Evolutionary conservation across 495 filamentous ascomycete genomes (phyloP).

Genomic region (Hypoxylon subgilvum): DNA sequence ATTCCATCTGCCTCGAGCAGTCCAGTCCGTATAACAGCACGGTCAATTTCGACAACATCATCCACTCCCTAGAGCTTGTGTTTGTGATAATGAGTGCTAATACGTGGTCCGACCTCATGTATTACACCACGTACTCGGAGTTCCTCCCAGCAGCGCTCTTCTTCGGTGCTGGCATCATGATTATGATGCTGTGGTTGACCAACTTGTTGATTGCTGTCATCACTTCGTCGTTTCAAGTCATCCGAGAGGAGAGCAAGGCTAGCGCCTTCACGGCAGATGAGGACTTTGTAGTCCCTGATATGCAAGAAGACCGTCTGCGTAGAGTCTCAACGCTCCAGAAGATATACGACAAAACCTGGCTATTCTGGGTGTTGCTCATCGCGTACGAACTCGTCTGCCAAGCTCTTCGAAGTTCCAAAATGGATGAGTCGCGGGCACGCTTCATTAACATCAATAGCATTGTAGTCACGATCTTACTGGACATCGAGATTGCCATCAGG

Average conservation of each 20-base stretch:
- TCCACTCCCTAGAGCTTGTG: constrained; percentile 90
- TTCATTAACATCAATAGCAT: constrained; percentile 71
- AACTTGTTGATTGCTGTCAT: constrained; percentile 98
- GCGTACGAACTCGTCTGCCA: constrained; percentile 76
- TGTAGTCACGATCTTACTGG: constrained; percentile 77
- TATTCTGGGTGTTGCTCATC: constrained; percentile 84
- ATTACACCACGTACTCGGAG: constrained; percentile 88
- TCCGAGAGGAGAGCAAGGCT: constrained; percentile 91
- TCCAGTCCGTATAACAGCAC: constrained; percentile 83
- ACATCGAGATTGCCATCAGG: constrained; percentile 81
- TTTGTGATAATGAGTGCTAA: constrained; percentile 99
- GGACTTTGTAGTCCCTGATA: constrained; percentile 48
- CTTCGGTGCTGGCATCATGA: constrained; percentile 84
- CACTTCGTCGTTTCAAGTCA: constrained; percentile 97
- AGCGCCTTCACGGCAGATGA: constrained; percentile 89
- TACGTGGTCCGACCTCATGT: constrained; percentile 92
- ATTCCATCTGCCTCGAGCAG: constrained; percentile 81
- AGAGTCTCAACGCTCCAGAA: constrained; percentile 65
- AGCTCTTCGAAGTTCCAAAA: constrained; percentile 73
- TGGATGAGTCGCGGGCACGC: constrained; percentile 60
- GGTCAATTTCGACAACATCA: constrained; percentile 92
- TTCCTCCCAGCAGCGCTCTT: constrained; percentile 85
- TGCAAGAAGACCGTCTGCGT: constrained; percentile 55
- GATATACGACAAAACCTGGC: constrained; percentile 72
- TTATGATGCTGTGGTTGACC: constrained; percentile 95